Evolutionary conservation across 345 rosid species (phyloP).

Genomic region (Brassica carinata): DNA sequence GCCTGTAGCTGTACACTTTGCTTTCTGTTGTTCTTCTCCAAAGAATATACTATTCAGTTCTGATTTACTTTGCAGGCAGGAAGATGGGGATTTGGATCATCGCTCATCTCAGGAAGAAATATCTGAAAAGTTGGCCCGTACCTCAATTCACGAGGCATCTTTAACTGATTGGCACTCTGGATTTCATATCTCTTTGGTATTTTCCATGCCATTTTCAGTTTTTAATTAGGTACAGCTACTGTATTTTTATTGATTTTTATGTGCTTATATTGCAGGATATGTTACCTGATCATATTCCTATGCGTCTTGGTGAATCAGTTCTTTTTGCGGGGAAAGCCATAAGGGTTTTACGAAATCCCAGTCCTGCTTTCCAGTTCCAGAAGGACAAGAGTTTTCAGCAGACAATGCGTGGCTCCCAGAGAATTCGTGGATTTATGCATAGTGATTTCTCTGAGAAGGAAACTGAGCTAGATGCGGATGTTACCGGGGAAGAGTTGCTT

Average conservation of each 20-base stretch:
- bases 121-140: constrained; percentile 62
- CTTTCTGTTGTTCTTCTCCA: constrained; percentile 14
- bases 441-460: constrained; percentile 58
- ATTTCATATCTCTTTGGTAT: constrained; percentile 88
- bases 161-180: constrained; percentile 96
- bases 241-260: constrained; percentile 18
- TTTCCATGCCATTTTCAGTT: constrained; percentile 17
- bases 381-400: constrained; percentile 56
- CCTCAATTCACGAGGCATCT: constrained; percentile 74
- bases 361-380: constrained; percentile 68
- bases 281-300: constrained; percentile 87
- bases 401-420: constrained; percentile 52
- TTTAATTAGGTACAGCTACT: not conserved
- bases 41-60: not conserved
- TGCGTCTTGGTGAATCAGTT: constrained; percentile 85
- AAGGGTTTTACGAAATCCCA: constrained; percentile 90
- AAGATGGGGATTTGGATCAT: constrained; percentile 64
- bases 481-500: constrained; percentile 74
- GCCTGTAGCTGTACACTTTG: constrained; percentile 1
- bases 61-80: constrained; percentile 60
- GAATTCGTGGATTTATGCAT: constrained; percentile 59
- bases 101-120: constrained; percentile 60
- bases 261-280: constrained; percentile 71
- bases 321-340: constrained; percentile 96
- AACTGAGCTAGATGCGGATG: constrained; percentile 49